Percentiles rank a stretch among this genome's conserved stretches.
Conservation (phyloP, 2,329 filamentous ascomycete species). For the Gnomoniopsis smithogilvyi region DNA sequence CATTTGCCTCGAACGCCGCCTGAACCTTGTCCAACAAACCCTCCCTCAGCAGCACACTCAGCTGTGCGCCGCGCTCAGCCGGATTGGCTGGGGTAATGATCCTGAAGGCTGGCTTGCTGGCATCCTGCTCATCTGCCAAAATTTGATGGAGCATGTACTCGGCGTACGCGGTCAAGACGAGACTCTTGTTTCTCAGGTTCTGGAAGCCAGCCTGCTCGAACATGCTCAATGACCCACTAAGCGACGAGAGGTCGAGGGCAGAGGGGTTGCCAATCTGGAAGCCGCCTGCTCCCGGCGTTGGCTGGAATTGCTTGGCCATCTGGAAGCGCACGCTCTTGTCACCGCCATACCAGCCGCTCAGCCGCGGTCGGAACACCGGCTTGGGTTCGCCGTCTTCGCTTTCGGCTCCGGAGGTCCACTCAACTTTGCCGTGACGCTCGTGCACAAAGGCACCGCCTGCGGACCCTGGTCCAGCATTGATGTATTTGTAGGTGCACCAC, state of each 20-base stretch:
- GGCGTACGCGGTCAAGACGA: constrained; percentile 73
- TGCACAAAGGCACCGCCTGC: constrained; percentile 83
- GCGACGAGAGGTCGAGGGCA: constrained; percentile 72
- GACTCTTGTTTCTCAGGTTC: constrained; percentile 65
- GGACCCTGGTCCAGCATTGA: constrained; percentile 79
- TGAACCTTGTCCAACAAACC: constrained; percentile 70
- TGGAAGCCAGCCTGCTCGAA: constrained; percentile 71
- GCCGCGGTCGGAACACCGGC: constrained; percentile 57
- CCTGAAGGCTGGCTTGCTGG: constrained; percentile 41
- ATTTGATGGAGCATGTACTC: constrained; percentile 60
- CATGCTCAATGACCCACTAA: constrained; percentile 69
- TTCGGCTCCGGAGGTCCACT: constrained; percentile 37
- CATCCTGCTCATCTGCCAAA: constrained; percentile 29
- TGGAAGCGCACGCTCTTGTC: constrained; percentile 74
- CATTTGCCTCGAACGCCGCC: constrained; percentile 59
- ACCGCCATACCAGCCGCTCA: constrained; percentile 85
- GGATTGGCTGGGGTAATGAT: constrained; percentile 71
- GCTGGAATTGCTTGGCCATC: constrained; percentile 79
- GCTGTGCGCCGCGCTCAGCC: constrained; percentile 69
- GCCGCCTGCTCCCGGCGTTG: constrained; percentile 73
- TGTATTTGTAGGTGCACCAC: constrained; percentile 95
- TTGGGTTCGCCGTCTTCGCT: constrained; percentile 31
- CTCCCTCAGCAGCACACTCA: constrained; percentile 67
- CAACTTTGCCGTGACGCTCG: constrained; percentile 63
- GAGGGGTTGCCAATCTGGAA: constrained; percentile 86